Conservation (phyloP, 768 basidiomycete genomes). For the Boletus rubescentipes region DNA sequence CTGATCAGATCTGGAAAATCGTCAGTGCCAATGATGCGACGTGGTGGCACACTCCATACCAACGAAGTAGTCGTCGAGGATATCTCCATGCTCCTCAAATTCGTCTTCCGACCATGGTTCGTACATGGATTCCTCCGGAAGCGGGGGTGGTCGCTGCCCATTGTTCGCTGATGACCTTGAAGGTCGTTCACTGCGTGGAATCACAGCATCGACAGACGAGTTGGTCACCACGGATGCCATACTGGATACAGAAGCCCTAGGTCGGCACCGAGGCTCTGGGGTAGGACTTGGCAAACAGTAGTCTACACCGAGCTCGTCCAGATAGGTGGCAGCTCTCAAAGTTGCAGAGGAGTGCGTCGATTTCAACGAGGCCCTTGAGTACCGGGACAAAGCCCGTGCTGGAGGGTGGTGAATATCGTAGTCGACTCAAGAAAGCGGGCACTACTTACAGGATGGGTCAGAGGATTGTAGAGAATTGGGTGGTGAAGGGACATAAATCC, state of each 20-base stretch:
- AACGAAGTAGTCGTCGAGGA: conserved; percentile 44
- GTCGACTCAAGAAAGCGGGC: neutral
- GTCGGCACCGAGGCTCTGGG: conserved; percentile 14
- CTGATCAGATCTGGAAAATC: conserved; percentile 23
- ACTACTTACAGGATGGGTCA: conserved; percentile 17
- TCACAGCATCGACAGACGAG: conserved; percentile 56
- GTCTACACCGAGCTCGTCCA: conserved; percentile 33
- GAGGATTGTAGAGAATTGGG: conserved; percentile 1
- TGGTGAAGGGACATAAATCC: conserved; percentile 21
- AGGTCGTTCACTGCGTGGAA: conserved; percentile 38
- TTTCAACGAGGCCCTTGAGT: conserved; percentile 31
- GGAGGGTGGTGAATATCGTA: neutral
- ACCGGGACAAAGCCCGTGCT: conserved; percentile 20
- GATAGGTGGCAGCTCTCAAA: conserved; percentile 20
- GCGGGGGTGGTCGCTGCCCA: conserved; percentile 13
- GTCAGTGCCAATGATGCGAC: neutral
- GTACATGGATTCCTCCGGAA: conserved; percentile 16
- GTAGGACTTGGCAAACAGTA: conserved; percentile 25
- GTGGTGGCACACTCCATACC: conserved; percentile 24
- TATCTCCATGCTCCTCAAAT: conserved; percentile 33
- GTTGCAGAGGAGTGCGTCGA: conserved; percentile 32
- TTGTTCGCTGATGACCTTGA: conserved; percentile 10
- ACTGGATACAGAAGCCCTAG: conserved; percentile 49
- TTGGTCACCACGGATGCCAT: conserved; percentile 58
- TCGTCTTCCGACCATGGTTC: conserved; percentile 26